A percentile compares a stretch with the other conserved stretches of the same genome.
These are phyloP conservation scores for Staphylotrichum longicolle DNA, from an alignment of 495 filamentous ascomycete species.

Conservation along the genomic window DNA sequence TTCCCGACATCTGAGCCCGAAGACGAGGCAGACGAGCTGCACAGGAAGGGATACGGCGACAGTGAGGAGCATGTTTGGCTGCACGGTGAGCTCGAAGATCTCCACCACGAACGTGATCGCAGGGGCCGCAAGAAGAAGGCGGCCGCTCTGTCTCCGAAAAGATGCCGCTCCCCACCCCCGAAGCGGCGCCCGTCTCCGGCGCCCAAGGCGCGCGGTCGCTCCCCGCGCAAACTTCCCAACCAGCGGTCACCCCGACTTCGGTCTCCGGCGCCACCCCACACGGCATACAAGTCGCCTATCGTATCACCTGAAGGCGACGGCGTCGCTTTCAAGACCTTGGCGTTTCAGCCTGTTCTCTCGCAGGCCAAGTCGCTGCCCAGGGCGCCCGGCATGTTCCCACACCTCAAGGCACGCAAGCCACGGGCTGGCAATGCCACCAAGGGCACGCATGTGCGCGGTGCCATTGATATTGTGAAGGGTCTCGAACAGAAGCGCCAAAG, in stretches of 20 bases:
- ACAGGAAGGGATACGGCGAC: slow-evolving; percentile 51
- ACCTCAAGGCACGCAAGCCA: slow-evolving; percentile 37
- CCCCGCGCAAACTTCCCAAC: slow-evolving; percentile 61
- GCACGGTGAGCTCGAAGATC: slow-evolving; percentile 57
- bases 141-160: slow-evolving; percentile 40
- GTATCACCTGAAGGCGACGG: slow-evolving; percentile 42
- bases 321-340: slow-evolving; percentile 57
- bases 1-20: slow-evolving; percentile 93
- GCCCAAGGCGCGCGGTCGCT: slow-evolving; percentile 46
- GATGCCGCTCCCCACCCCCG: slow-evolving; percentile 48
- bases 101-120: slow-evolving; percentile 43
- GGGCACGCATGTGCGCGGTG: slow-evolving; percentile 65
- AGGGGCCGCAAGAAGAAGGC: slow-evolving; percentile 39
- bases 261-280: slow-evolving; percentile 56
- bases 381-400: slow-evolving; percentile 67
- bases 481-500: slow-evolving; percentile 91
- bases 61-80: slow-evolving; percentile 59
- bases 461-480: slow-evolving; percentile 95
- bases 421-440: slow-evolving; percentile 28
- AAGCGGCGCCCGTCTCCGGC: slow-evolving; percentile 49
- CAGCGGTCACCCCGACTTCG: slow-evolving; percentile 66
- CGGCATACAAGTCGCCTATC: slow-evolving; percentile 43
- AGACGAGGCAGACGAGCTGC: slow-evolving; percentile 63
- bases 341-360: slow-evolving; percentile 59
- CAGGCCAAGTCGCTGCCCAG: slow-evolving; percentile 79